phyloP scores from a whole-genome alignment of 371 early-diverging fungal genomes.

The Thermomucor indicae-seudaticae region DNA sequence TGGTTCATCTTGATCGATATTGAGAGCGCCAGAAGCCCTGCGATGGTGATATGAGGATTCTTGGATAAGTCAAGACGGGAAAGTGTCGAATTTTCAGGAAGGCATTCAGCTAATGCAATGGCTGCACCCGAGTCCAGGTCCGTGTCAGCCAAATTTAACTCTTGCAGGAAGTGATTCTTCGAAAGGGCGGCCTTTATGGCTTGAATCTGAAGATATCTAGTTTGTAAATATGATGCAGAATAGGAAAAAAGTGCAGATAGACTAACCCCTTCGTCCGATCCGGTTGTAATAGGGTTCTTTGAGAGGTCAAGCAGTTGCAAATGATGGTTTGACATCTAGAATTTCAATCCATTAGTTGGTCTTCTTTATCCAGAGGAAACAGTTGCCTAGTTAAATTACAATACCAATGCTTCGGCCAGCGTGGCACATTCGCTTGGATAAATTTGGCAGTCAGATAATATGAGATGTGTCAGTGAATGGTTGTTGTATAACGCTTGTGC shows the following conservation, averaged over 20 bases:
- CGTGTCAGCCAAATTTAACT: conserved; percentile 57
- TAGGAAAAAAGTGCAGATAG: background rate
- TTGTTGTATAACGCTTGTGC: conserved; percentile 52
- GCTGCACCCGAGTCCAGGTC: conserved; percentile 49
- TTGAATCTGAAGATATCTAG: conserved; percentile 1
- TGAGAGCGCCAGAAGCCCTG: conserved; percentile 77
- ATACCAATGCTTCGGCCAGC: conserved; percentile 57
- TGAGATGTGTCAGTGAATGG: conserved; percentile 38
- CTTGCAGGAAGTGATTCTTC: conserved; percentile 36
- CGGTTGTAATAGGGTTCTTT: conserved; percentile 24
- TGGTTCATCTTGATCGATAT: conserved; percentile 75
- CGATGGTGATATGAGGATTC: conserved; percentile 72
- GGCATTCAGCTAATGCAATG: conserved; percentile 74
- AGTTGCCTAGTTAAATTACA: too few species aligned
- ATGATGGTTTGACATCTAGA: conserved; percentile 28
- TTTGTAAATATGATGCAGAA: background rate
- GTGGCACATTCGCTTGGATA: conserved; percentile 40
- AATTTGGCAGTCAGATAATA: conserved; percentile 51
- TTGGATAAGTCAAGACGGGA: conserved; percentile 69
- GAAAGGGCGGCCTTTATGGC: conserved; percentile 15
- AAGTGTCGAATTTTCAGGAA: conserved; percentile 67
- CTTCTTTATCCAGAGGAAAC: too few species aligned
- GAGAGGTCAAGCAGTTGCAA: conserved; percentile 44
- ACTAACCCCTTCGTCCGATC: conserved; percentile 41
- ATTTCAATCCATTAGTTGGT: conserved; percentile 1